Conservation (phyloP, 768 basidiomycete genomes). For the Nevesoporus exiguus region DNA sequence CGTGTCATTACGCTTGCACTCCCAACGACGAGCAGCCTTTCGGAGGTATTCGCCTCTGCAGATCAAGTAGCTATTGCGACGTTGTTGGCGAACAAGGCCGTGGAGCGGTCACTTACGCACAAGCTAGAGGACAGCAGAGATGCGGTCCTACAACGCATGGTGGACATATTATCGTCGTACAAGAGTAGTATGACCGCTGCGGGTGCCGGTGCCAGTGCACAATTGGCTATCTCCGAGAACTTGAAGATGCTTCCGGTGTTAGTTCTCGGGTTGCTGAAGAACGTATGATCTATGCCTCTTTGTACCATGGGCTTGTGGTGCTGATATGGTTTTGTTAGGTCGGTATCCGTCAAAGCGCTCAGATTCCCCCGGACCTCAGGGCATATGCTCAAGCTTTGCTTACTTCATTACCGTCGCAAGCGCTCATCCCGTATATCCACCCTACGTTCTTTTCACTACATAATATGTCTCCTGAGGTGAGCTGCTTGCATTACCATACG, state of each 20-base stretch:
- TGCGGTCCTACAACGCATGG: slow-evolving; percentile 75
- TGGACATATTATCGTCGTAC: slow-evolving; percentile 82
- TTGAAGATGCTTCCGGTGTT: slow-evolving; percentile 92
- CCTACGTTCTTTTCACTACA: slow-evolving; percentile 95
- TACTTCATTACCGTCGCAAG: slow-evolving; percentile 86
- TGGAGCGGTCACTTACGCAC: slow-evolving; percentile 80
- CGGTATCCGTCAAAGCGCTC: slow-evolving; percentile 91
- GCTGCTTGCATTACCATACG: slow-evolving; percentile 11
- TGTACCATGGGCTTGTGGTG: background rate
- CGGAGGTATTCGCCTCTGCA: slow-evolving; percentile 86
- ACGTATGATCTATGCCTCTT: slow-evolving; percentile 50
- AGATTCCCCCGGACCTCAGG: slow-evolving; percentile 94
- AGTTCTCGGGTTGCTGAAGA: slow-evolving; percentile 88
- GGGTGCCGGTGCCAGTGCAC: slow-evolving; percentile 90
- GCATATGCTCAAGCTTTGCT: slow-evolving; percentile 93
- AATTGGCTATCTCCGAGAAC: slow-evolving; percentile 90
- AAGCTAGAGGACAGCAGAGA: slow-evolving; percentile 90
- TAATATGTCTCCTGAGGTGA: slow-evolving; percentile 90
- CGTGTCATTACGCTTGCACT: slow-evolving; percentile 86
- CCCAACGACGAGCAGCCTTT: slow-evolving; percentile 83
- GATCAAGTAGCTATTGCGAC: slow-evolving; percentile 87
- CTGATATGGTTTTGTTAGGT: slow-evolving; percentile 47
- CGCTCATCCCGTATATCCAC: slow-evolving; percentile 90
- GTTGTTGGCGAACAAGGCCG: slow-evolving; percentile 86
- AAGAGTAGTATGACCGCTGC: slow-evolving; percentile 96